These are phyloP conservation scores for Brassica juncea DNA, from an alignment of 345 rosid species.

Conservation along the genomic window DNA sequence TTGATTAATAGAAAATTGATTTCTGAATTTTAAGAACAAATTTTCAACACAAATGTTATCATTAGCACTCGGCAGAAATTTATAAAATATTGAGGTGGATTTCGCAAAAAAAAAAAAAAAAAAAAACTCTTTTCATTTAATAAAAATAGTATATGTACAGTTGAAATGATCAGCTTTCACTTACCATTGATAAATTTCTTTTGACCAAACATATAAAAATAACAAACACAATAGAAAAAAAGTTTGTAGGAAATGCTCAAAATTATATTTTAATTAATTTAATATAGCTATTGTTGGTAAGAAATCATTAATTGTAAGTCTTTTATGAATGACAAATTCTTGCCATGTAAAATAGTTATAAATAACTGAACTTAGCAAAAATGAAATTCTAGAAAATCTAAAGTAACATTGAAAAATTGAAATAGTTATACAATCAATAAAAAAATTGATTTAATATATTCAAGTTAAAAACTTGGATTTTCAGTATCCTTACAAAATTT, in stretches of 20 bases:
- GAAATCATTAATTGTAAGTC: neutral
- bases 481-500: neutral
- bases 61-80: neutral
- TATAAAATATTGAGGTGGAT: neutral
- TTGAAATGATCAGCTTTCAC: neutral
- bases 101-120: neutral
- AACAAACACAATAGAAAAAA: too few relatives aligned
- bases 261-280: too few relatives aligned
- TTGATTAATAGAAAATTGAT: neutral
- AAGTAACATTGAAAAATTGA: neutral
- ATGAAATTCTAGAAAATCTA: neutral
- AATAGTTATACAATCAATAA: too few relatives aligned
- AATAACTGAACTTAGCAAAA: neutral
- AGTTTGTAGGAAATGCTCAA: neutral
- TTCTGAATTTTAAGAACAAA: neutral
- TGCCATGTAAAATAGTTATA: neutral
- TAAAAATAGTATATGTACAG: neutral
- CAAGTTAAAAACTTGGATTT: neutral
- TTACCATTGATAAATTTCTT: neutral
- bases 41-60: neutral
- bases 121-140: neutral
- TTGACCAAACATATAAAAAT: neutral
- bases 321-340: neutral
- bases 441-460: neutral
- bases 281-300: neutral